Base-by-base conservation (phyloP, 176 grass and related monocot genomes). In the Rhipidocladum racemiflorum region DNA sequence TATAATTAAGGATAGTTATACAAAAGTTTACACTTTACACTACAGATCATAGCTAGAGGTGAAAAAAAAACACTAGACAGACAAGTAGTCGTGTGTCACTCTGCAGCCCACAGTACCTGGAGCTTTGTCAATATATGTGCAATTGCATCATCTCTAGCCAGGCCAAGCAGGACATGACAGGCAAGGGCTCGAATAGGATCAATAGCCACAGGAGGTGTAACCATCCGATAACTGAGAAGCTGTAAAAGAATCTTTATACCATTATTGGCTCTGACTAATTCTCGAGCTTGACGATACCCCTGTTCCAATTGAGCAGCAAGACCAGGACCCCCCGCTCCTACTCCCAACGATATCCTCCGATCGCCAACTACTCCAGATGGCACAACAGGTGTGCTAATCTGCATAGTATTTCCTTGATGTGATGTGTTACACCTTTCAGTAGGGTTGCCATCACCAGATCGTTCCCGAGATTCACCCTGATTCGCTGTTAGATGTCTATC, bases 301-400 rank as follows among this genome's bases (percentile, higher is more conserved):
- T 95, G 96, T 92, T 99, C 96, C 87, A 99, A 69, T 85, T 95
- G 96, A 79, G 96, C 96, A 80, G 96, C 96, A 91, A 93, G 96
- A 80, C 96, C 96, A 68, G 92, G 87, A 83, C 90, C 94, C 14
- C 96, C 96, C 76, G 79, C 82, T 80, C 96, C 96, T 80, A 85
- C 89, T 50, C 96, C 96, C 78, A 99, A 83, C 10, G 91, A 89
- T 90, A 99, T 99, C 72, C 96, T 90, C 42, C 91, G 82, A 54
- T 94, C 96, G 46, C 90, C 92, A 51, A 95, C 92, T 30, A 95
- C 87, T 76, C 88, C 87, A 80, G 90, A 89, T 82, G 90, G 75
- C 36, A 89, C 67, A 51, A 90, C 75, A 86, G 93, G 85, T 81
- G 90, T 75, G 45, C 61, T 36, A 63, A 74, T 70, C 25, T 73